Evolutionary conservation across 75 land plant genomes (phyloP).

Genomic region (Pinus albicaulis): DNA sequence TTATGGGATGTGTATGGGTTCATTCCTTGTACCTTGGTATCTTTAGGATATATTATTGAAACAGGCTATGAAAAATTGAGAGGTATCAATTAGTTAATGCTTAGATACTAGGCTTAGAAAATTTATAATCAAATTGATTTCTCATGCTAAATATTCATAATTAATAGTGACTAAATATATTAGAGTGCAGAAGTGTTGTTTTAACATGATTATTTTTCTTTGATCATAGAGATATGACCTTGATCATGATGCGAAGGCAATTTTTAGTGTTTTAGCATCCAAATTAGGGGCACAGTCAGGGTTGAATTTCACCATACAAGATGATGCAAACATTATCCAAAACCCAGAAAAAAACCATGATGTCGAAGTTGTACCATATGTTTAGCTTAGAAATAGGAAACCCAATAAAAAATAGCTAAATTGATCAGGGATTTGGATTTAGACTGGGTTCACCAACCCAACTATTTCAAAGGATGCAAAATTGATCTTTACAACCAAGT

Average conservation of each 20-base stretch:
- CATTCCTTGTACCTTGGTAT: background rate
- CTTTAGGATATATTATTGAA: background rate
- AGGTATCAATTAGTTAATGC: background rate
- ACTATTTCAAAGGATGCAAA: too few species aligned
- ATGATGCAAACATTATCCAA: constrained; percentile 24
- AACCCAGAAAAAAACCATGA: constrained; percentile 54
- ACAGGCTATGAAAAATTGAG: background rate
- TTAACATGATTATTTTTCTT: constrained; percentile 7
- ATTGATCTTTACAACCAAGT: too few species aligned
- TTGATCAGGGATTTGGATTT: too few species aligned
- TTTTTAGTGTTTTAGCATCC: constrained; percentile 84
- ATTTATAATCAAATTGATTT: background rate
- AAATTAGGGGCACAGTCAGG: constrained; percentile 91
- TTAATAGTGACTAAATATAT: background rate
- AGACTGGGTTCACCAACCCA: too few species aligned
- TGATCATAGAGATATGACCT: constrained; percentile 77
- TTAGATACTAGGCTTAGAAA: background rate
- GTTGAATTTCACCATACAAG: constrained; percentile 62
- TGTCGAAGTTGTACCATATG: constrained; percentile 36
- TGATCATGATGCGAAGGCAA: constrained; percentile 91
- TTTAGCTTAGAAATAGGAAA: constrained; percentile 76
- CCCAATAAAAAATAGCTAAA: too few species aligned
- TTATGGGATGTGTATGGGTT: background rate
- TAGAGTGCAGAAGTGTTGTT: background rate
- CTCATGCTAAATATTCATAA: background rate